These are phyloP conservation scores for Boeremia lycopersici DNA, from an alignment of 2,329 filamentous ascomycete genomes.

Conservation along the genomic window DNA sequence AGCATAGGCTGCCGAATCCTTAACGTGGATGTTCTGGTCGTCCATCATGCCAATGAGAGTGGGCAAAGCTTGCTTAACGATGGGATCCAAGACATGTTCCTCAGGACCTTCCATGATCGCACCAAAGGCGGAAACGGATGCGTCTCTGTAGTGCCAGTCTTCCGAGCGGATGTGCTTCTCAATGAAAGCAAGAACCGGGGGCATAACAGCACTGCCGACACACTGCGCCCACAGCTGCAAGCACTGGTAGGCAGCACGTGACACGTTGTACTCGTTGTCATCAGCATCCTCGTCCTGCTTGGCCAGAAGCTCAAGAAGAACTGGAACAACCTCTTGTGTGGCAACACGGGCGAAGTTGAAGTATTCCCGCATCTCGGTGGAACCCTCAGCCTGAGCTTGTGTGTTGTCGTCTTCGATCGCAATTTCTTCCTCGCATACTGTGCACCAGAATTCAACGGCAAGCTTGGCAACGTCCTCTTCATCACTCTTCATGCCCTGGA, in stretches of 20 bases:
- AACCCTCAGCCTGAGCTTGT: slow-evolving; percentile 72
- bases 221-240: slow-evolving; percentile 94
- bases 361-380: slow-evolving; percentile 85
- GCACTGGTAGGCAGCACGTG: slow-evolving; percentile 94
- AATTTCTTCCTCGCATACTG: slow-evolving; percentile 99
- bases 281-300: slow-evolving; percentile 97
- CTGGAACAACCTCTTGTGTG: slow-evolving; percentile 90
- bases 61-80: slow-evolving; percentile 93
- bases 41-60: slow-evolving; percentile 93
- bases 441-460: slow-evolving; percentile 99
- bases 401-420: slow-evolving; percentile 97
- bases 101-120: slow-evolving; percentile 99
- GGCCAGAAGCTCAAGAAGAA: slow-evolving; percentile 84
- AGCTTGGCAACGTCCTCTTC: slow-evolving; percentile 98
- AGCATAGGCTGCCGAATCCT: slow-evolving; percentile 94
- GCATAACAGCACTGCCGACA: slow-evolving; percentile 82
- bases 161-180: slow-evolving; percentile 87
- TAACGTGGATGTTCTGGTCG: slow-evolving; percentile 85
- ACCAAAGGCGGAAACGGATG: slow-evolving; percentile 94
- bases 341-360: slow-evolving; percentile 96
- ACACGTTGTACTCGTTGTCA: slow-evolving; percentile 97
- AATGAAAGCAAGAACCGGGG: slow-evolving; percentile 86
- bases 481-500: slow-evolving; percentile 96
- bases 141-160: slow-evolving; percentile 94
- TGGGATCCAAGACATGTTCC: slow-evolving; percentile 85